Conservation (phyloP, 129 eudicot species). For the Logfia minima region DNA sequence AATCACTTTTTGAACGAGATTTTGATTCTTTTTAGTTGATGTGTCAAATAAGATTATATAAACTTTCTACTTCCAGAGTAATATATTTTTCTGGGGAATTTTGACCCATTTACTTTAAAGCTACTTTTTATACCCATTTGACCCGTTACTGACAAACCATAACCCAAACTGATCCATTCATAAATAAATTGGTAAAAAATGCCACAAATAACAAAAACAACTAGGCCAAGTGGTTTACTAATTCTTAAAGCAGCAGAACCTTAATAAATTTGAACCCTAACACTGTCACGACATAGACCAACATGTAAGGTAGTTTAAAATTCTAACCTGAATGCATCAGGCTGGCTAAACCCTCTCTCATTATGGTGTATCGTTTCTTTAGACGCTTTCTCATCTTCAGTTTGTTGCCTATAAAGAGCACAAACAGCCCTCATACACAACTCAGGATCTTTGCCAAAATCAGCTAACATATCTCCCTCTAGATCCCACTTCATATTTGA, state of each 20-base stretch:
- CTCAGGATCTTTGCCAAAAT: conserved; percentile 57
- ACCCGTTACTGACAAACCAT: too few species aligned
- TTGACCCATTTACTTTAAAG: too few species aligned
- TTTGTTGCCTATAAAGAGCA: conserved; percentile 78
- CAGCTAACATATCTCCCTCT: conserved; percentile 84
- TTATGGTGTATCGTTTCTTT: conserved; percentile 49
- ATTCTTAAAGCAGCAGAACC: too few species aligned
- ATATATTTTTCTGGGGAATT: too few species aligned
- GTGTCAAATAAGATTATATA: too few species aligned
- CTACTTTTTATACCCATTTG: too few species aligned
- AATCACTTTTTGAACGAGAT: too few species aligned
- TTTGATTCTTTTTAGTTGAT: too few species aligned
- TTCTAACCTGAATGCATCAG: conserved; percentile 58
- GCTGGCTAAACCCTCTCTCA: conserved; percentile 67
- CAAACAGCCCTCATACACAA: conserved; percentile 89
- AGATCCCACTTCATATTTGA: conserved; percentile 55
- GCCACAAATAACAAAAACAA: too few species aligned
- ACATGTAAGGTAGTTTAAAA: neutral
- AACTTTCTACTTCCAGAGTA: too few species aligned
- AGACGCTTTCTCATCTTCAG: conserved; percentile 49
- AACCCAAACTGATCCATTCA: neutral
- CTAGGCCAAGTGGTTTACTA: too few species aligned
- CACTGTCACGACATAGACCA: neutral
- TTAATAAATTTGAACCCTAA: neutral
- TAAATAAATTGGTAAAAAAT: neutral